Evolutionary conservation across 495 filamentous ascomycete genomes (phyloP).

Genomic region (Cudoniella acicularis): DNA sequence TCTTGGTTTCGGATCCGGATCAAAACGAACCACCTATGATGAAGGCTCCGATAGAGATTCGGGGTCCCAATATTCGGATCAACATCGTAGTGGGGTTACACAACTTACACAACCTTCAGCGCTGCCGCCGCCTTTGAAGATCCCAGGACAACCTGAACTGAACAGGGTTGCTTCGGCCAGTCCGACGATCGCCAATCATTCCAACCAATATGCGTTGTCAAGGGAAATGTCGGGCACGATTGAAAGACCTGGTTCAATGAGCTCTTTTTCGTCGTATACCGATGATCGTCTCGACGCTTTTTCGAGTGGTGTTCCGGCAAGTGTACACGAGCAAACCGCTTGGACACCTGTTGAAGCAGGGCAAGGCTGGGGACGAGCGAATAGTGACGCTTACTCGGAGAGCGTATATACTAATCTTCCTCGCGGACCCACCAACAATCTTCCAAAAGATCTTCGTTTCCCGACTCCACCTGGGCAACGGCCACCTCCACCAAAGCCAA

Average conservation of each 20-base stretch:
- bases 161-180: constrained; percentile 60
- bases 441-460: not conserved
- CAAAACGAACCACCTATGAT: constrained; percentile 36
- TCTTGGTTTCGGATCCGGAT: constrained; percentile 40
- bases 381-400: not conserved
- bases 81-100: constrained; percentile 37
- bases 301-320: constrained; percentile 53
- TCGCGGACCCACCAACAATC: not conserved
- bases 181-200: constrained; percentile 58
- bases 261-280: constrained; percentile 50
- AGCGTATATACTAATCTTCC: not conserved
- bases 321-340: constrained; percentile 41
- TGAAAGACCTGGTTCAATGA: constrained; percentile 55
- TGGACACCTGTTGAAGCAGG: constrained; percentile 47
- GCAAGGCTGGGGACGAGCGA: constrained; percentile 30
- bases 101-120: constrained; percentile 52
- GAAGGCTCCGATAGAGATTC: constrained; percentile 39
- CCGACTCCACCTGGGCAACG: not conserved
- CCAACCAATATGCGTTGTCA: constrained; percentile 42
- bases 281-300: constrained; percentile 33
- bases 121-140: constrained; percentile 46
- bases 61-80: constrained; percentile 49
- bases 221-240: constrained; percentile 62
- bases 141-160: constrained; percentile 45
- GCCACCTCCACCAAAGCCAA: not conserved